These are phyloP conservation scores for Ambrosia hybrid DNA, from an alignment of 140 eudicot species.

Conservation along the genomic window DNA sequence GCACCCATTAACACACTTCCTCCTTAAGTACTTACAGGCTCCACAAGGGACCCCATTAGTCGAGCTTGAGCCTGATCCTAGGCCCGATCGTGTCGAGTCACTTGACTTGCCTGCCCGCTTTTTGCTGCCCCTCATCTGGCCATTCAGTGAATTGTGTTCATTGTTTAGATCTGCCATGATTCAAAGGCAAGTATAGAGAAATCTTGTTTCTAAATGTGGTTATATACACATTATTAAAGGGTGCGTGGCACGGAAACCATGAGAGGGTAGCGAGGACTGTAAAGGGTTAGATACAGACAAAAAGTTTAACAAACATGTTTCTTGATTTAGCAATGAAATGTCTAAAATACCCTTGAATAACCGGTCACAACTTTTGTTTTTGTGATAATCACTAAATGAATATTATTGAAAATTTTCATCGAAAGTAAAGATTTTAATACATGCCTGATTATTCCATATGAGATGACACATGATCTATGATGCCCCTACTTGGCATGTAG, in stretches of 20 bases:
- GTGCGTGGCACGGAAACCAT: slow-evolving; percentile 35
- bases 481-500: slow-evolving; percentile 42
- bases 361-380: slow-evolving; percentile 12
- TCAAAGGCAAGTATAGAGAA: not conserved
- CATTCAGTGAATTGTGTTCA: slow-evolving; percentile 20
- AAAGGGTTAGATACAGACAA: slow-evolving; percentile 23
- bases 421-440: not conserved
- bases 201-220: not conserved
- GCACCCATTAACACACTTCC: slow-evolving; percentile 67
- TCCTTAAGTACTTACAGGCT: slow-evolving; percentile 81
- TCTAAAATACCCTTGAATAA: slow-evolving; percentile 3
- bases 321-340: not conserved
- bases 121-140: slow-evolving; percentile 29
- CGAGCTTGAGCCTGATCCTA: not conserved
- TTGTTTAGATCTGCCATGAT: slow-evolving; percentile 45
- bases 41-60: slow-evolving; percentile 54
- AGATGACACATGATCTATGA: slow-evolving; percentile 48
- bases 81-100: not conserved
- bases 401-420: not conserved
- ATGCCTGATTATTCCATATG: slow-evolving; percentile 18
- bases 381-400: slow-evolving; percentile 8
- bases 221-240: slow-evolving; percentile 20
- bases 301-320: slow-evolving; percentile 12
- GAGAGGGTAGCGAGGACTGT: slow-evolving; percentile 41
- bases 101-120: slow-evolving; percentile 28